Evolutionary conservation across 371 early-diverging fungal genomes (phyloP), one percentile per base, ranked within the genome.

Genomic region (Mucor lusitanicus): DNA sequence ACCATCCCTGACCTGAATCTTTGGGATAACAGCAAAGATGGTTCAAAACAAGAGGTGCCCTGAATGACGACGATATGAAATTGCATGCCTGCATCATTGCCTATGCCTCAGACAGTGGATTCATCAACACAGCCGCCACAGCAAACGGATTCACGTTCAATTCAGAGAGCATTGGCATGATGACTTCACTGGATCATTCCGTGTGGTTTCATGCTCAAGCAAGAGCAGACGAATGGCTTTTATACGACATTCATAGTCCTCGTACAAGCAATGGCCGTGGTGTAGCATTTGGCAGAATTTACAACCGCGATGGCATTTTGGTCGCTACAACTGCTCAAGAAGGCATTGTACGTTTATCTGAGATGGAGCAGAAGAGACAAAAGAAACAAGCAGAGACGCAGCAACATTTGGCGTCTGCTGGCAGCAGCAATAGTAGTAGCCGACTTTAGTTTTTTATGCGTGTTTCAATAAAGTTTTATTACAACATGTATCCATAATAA

Each of bases 181-280:
- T 96, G 76, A 92, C 92, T 9, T 88, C 88, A 17, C 77, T 97
- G 37, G 94, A 95, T 75, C 96, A 96, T 68, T 80, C 91, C 7
- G 88, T 97, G 68, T 97, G 95, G 95, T 97, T 96, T 77, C 96
- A 97, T 72, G 88, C 83, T 48, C 90, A 91, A 3, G 90, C 92
- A 76, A 78, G 93, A 28, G 95, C 93, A 3, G 96, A 97, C 71
- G 95, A 96, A 58, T 96, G 92, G 67, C 78, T 95, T 30, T 58
- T 82, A 15, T 92, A 90, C 68, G 90, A 88, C 54, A 92, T 92
- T 85, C 88, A 91, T 71, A 88, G 89, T 60, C 87, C 93, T 11
- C 83, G 90, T 4, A 82, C 89, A 0, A 81, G 80, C 28, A 73
- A 77, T 59, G 94, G 93, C 15, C 90, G 97, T 28, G 95, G 92